Evolutionary conservation across 2,329 filamentous ascomycete genomes (phyloP).

Genomic region (Trichoderma sp.): DNA sequence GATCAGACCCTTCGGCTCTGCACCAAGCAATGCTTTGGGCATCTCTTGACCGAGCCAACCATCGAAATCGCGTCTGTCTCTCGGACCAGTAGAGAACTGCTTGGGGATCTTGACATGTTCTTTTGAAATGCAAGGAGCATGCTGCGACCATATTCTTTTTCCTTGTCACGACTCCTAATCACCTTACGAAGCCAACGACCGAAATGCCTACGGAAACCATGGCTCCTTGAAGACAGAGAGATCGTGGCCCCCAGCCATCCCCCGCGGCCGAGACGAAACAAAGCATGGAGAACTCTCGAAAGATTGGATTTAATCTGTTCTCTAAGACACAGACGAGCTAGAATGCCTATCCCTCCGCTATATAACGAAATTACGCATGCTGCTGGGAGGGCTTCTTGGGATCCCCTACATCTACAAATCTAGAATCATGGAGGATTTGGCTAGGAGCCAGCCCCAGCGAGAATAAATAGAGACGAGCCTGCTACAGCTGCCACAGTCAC

Average conservation of each 20-base stretch:
- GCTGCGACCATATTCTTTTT: slow-evolving; percentile 5
- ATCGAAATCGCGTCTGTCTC: slow-evolving; percentile 30
- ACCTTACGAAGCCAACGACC: too few relatives aligned
- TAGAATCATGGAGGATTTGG: not conserved
- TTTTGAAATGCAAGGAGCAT: slow-evolving; percentile 20
- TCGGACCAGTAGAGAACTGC: slow-evolving; percentile 7
- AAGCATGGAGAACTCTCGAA: too few relatives aligned
- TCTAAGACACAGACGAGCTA: slow-evolving; percentile 18
- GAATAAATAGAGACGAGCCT: not conserved
- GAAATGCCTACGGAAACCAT: too few relatives aligned
- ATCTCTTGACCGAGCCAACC: slow-evolving; percentile 26
- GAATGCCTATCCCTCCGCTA: slow-evolving; percentile 30
- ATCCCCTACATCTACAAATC: not conserved
- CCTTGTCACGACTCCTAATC: too few relatives aligned
- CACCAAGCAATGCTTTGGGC: slow-evolving; percentile 30
- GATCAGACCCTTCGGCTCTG: slow-evolving; percentile 32
- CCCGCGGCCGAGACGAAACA: too few relatives aligned
- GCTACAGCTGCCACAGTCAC: not conserved
- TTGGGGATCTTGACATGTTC: slow-evolving; percentile 25
- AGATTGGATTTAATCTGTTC: too few relatives aligned
- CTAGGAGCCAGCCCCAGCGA: not conserved
- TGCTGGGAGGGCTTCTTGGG: slow-evolving; percentile 11
- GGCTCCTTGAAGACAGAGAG: too few relatives aligned
- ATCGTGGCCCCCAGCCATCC: too few relatives aligned
- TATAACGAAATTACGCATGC: slow-evolving; percentile 28